A percentile compares a stretch with the other conserved stretches of the same genome.
Evolutionary conservation across 371 early-diverging fungal genomes (phyloP).

Genomic region (Mucor mucedo): DNA sequence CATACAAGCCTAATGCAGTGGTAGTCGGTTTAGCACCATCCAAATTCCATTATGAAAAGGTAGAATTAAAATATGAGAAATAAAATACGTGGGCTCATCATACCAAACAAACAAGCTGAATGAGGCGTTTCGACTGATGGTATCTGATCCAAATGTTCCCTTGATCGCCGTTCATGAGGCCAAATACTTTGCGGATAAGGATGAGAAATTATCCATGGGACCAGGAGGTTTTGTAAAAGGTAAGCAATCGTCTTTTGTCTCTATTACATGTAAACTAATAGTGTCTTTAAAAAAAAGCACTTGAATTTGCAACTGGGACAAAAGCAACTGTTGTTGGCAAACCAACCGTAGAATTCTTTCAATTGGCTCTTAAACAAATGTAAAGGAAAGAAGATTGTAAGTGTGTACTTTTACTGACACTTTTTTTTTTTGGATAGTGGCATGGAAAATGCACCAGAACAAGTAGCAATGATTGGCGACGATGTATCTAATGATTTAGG

Average conservation of each 20-base stretch:
- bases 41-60: slow-evolving; percentile 71
- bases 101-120: slow-evolving; percentile 49
- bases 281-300: slow-evolving; percentile 37
- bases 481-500: slow-evolving; percentile 83
- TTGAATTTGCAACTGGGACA: slow-evolving; percentile 77
- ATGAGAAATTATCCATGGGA: slow-evolving; percentile 72
- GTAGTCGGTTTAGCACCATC: slow-evolving; percentile 84
- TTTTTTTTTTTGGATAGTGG: slow-evolving; percentile 6
- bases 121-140: slow-evolving; percentile 68
- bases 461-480: slow-evolving; percentile 86
- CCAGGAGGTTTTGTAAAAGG: slow-evolving; percentile 86
- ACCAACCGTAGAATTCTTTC: slow-evolving; percentile 76
- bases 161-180: slow-evolving; percentile 85
- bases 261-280: neutral
- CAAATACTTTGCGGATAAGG: slow-evolving; percentile 71
- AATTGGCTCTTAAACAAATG: slow-evolving; percentile 77
- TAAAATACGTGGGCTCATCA: neutral
- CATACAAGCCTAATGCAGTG: slow-evolving; percentile 70
- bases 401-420: neutral
- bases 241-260: slow-evolving; percentile 1
- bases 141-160: slow-evolving; percentile 34
- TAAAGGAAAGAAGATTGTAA: slow-evolving; percentile 24
- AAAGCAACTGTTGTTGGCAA: slow-evolving; percentile 83
- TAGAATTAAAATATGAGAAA: slow-evolving; percentile 28
- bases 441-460: slow-evolving; percentile 38